A percentile compares a stretch with the other conserved stretches of the same genome.
These are phyloP conservation scores for Phytophthora cryptogea DNA, from an alignment of 352 stramenopile genomes.

Conservation along the genomic window DNA sequence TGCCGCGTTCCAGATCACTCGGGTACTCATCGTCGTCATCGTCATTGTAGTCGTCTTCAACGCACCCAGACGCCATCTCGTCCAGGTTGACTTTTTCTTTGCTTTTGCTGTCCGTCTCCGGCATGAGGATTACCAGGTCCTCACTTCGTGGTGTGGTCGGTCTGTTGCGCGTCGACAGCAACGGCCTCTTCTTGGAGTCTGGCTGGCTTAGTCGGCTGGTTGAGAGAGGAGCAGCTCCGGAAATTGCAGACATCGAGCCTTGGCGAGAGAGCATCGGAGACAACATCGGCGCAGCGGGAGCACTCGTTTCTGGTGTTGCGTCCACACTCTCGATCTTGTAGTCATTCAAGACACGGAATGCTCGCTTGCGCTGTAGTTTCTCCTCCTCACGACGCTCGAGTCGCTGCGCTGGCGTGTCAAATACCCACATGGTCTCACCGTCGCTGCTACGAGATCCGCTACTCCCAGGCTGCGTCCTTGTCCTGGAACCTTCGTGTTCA, in stretches of 20 bases:
- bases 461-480: constrained; percentile 13
- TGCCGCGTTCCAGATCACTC: constrained; percentile 20
- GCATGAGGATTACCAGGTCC: constrained; percentile 42
- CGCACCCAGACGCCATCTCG: constrained; percentile 17
- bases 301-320: constrained; percentile 12
- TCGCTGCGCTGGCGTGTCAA: constrained; percentile 55
- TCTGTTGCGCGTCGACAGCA: constrained; percentile 30
- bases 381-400: constrained; percentile 56
- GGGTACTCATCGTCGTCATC: constrained; percentile 29
- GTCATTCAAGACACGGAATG: constrained; percentile 59
- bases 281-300: constrained; percentile 15
- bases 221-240: constrained; percentile 19
- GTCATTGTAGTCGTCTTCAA: constrained; percentile 33
- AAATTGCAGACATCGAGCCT: constrained; percentile 30
- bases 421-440: constrained; percentile 59
- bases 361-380: constrained; percentile 50
- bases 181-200: constrained; percentile 39
- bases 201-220: constrained; percentile 8
- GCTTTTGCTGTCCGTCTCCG: constrained; percentile 10
- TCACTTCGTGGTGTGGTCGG: constrained; percentile 34
- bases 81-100: constrained; percentile 28
- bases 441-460: constrained; percentile 29
- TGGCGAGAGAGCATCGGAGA: constrained; percentile 30
- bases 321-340: constrained; percentile 52
- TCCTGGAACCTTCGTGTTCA: constrained; percentile 21